Evolutionary conservation across 2,329 filamentous ascomycete species (phyloP).

Genomic region (Fonsecaea pedrosoi): DNA sequence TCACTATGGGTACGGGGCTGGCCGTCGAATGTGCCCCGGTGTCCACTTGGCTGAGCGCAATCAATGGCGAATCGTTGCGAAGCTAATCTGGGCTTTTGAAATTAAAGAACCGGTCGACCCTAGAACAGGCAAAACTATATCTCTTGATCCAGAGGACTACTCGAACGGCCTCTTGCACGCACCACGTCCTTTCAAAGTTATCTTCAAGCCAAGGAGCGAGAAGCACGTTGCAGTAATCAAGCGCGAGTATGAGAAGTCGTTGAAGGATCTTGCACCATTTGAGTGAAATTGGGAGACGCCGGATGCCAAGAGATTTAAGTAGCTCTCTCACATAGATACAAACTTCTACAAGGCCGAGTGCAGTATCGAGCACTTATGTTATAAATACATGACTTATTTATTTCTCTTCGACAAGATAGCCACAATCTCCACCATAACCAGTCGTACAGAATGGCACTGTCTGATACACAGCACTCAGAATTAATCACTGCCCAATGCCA

Average conservation of each 20-base stretch:
- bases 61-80: slow-evolving; percentile 1
- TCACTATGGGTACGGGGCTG: slow-evolving; percentile 13
- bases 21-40: slow-evolving; percentile 15
- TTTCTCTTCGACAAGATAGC: neutral
- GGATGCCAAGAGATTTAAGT: neutral
- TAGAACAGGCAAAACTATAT: neutral
- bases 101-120: slow-evolving; percentile 9
- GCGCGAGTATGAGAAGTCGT: neutral
- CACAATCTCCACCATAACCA: neutral
- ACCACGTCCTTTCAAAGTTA: slow-evolving; percentile 12
- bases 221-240: slow-evolving; percentile 2
- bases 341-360: no score
- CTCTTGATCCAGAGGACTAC: slow-evolving; percentile 15
- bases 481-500: neutral
- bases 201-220: slow-evolving; percentile 2
- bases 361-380: no score
- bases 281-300: neutral
- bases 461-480: neutral
- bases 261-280: neutral
- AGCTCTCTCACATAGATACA: no score
- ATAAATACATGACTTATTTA: no score
- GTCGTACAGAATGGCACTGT: neutral
- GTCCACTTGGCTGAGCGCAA: slow-evolving; percentile 13
- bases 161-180: slow-evolving; percentile 3
- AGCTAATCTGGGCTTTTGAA: slow-evolving; percentile 7